Percentiles rank a stretch among this genome's conserved stretches.
phyloP scores from a whole-genome alignment of 257 asterid species.

The Orobanche coerulescens region DNA sequence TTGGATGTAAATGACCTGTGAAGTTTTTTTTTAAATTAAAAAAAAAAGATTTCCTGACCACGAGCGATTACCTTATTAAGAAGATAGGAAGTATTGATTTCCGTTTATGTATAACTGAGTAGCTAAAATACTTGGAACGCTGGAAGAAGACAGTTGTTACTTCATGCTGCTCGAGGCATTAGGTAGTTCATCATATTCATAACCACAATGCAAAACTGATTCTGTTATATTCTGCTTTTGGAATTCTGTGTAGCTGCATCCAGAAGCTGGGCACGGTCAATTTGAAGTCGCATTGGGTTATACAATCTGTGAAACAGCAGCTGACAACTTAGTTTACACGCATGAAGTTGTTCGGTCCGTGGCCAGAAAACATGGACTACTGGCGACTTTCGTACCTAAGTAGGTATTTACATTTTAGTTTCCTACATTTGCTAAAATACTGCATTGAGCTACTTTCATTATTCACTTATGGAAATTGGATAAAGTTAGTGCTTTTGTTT shows the following conservation, averaged over 20 bases:
- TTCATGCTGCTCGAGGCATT: conserved; percentile 10
- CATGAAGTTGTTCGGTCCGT: conserved; percentile 75
- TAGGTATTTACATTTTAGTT: conserved; percentile 28
- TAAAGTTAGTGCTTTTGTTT: too few relatives aligned
- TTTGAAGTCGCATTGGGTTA: conserved; percentile 72
- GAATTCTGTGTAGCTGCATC: conserved; percentile 54
- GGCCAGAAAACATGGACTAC: conserved; percentile 78
- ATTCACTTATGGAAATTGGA: conserved; percentile 17
- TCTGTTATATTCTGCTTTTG: conserved; percentile 16
- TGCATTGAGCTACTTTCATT: conserved; percentile 12
- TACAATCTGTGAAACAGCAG: conserved; percentile 55
- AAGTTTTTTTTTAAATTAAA: too few relatives aligned
- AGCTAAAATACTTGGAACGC: conserved; percentile 15
- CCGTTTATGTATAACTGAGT: background rate
- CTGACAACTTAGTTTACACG: conserved; percentile 64
- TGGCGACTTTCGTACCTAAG: conserved; percentile 95
- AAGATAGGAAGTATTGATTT: background rate
- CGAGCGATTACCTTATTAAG: background rate
- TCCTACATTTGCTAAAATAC: background rate
- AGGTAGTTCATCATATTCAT: background rate
- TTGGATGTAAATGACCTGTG: background rate
- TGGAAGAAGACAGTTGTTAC: conserved; percentile 1
- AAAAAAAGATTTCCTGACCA: background rate
- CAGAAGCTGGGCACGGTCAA: conserved; percentile 89
- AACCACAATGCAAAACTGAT: background rate